phyloP scores from a whole-genome alignment of 2,329 filamentous ascomycete species.

The Verticillium dahliae region DNA sequence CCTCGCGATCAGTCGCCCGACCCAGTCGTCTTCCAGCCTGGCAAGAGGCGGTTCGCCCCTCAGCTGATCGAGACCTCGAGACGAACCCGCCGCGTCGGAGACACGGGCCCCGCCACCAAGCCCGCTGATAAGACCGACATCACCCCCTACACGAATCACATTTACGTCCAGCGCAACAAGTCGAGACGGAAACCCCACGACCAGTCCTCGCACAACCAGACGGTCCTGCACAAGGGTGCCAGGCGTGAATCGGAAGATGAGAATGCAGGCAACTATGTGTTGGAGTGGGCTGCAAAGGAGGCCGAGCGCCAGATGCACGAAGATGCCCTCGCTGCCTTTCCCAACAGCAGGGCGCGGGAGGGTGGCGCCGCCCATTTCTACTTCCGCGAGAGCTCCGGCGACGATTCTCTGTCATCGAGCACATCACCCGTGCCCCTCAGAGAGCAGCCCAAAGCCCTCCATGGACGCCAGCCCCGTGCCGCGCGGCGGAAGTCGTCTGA shows the following conservation, averaged over 20 bases:
- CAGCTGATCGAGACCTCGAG: constrained; percentile 77
- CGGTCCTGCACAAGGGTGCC: constrained; percentile 31
- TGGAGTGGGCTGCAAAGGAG: constrained; percentile 73
- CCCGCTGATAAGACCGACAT: constrained; percentile 68
- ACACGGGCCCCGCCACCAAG: constrained; percentile 54
- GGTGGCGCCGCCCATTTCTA: constrained; percentile 67
- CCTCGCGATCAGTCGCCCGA: constrained; percentile 40
- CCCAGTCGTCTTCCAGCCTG: constrained; percentile 14
- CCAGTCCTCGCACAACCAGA: constrained; percentile 17
- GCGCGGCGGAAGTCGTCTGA: constrained; percentile 54
- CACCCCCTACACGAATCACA: constrained; percentile 56
- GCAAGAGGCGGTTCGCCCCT: constrained; percentile 57
- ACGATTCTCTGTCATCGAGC: constrained; percentile 38
- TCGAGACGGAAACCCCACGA: constrained; percentile 26
- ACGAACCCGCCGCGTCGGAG: constrained; percentile 61
- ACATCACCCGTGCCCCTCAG: constrained; percentile 24
- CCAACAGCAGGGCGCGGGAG: constrained; percentile 62
- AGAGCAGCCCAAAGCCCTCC: constrained; percentile 14
- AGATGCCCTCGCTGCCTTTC: constrained; percentile 68
- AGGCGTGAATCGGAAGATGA: constrained; percentile 70
- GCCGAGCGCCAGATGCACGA: constrained; percentile 77
- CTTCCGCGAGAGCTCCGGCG: constrained; percentile 57
- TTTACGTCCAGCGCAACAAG: constrained; percentile 42
- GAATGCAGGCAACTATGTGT: constrained; percentile 66
- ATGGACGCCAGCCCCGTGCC: constrained; percentile 16